Evolutionary conservation across 164 flowering plant genomes (phyloP).

Genomic region (Macadamia tetraphylla): DNA sequence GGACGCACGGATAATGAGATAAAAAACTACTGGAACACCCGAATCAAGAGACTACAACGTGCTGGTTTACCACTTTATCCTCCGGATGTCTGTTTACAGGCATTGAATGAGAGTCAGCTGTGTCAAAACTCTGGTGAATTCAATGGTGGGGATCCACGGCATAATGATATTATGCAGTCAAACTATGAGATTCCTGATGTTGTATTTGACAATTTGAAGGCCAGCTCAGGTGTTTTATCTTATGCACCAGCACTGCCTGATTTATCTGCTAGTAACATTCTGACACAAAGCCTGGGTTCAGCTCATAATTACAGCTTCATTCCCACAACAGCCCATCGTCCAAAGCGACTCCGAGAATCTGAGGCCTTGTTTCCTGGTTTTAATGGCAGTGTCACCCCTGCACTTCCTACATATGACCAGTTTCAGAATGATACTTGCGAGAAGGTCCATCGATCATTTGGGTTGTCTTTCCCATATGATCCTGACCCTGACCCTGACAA

Average conservation of each 20-base stretch:
- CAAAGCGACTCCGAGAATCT: slow-evolving; percentile 53
- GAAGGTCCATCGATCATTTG: slow-evolving; percentile 35
- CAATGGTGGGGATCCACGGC: slow-evolving; percentile 24
- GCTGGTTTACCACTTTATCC: slow-evolving; percentile 94
- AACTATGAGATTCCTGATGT: slow-evolving; percentile 54
- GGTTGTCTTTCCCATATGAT: slow-evolving; percentile 37
- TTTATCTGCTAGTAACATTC: slow-evolving; percentile 37
- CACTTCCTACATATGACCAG: slow-evolving; percentile 30
- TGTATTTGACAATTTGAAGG: slow-evolving; percentile 43
- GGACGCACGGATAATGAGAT: slow-evolving; percentile 99
- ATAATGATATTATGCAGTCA: slow-evolving; percentile 35
- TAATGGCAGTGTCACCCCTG: slow-evolving; percentile 23
- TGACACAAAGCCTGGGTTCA: slow-evolving; percentile 38
- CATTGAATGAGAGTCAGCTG: slow-evolving; percentile 41
- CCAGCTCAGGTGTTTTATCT: slow-evolving; percentile 32
- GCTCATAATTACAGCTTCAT: slow-evolving; percentile 34
- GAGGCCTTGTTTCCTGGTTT: slow-evolving; percentile 29
- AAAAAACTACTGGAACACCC: slow-evolving; percentile 96
- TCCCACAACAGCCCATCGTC: slow-evolving; percentile 30
- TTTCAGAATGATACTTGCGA: slow-evolving; percentile 35
- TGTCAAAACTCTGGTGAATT: slow-evolving; percentile 27
- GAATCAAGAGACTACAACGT: slow-evolving; percentile 82
- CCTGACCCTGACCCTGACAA: slow-evolving; percentile 20
- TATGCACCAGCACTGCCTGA: slow-evolving; percentile 40
- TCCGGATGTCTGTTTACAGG: slow-evolving; percentile 51